Conservation (phyloP, 2,329 filamentous ascomycete genomes). For the Ceratocystis papillata region DNA sequence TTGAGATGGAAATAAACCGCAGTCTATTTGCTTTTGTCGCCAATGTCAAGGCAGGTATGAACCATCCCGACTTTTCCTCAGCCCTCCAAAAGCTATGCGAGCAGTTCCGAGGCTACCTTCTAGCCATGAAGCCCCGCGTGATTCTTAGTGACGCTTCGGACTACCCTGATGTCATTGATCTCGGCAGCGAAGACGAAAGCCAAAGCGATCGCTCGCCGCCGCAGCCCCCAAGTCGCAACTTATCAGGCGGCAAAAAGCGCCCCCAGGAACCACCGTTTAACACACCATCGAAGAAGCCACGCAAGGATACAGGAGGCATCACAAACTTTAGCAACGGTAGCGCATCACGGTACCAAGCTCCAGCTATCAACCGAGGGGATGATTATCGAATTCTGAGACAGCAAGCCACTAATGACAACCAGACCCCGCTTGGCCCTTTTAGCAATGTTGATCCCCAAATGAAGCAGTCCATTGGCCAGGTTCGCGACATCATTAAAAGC, state of each 20-base stretch:
- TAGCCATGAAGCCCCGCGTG: constrained; percentile 40
- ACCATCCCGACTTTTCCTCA: constrained; percentile 39
- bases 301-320: constrained; percentile 26
- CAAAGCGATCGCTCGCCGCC: constrained; percentile 26
- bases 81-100: constrained; percentile 39
- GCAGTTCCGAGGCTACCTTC: constrained; percentile 41
- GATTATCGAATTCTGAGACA: not conserved
- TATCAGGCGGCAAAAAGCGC: constrained; percentile 13
- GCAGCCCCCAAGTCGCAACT: constrained; percentile 24
- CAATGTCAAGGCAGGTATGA: constrained; percentile 43
- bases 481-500: constrained; percentile 44
- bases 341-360: not conserved
- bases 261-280: constrained; percentile 26
- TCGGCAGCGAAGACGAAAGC: constrained; percentile 35
- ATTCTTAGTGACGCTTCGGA: constrained; percentile 35
- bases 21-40: constrained; percentile 49
- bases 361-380: not conserved
- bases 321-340: constrained; percentile 7
- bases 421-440: constrained; percentile 30
- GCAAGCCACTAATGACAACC: not conserved
- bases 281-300: constrained; percentile 33
- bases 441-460: constrained; percentile 30
- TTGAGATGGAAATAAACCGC: constrained; percentile 53
- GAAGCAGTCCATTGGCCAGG: constrained; percentile 38
- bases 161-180: constrained; percentile 31